These are phyloP conservation scores for Neofusicoccum umdonicola DNA, from an alignment of 2,329 filamentous ascomycete genomes.

Conservation along the genomic window DNA sequence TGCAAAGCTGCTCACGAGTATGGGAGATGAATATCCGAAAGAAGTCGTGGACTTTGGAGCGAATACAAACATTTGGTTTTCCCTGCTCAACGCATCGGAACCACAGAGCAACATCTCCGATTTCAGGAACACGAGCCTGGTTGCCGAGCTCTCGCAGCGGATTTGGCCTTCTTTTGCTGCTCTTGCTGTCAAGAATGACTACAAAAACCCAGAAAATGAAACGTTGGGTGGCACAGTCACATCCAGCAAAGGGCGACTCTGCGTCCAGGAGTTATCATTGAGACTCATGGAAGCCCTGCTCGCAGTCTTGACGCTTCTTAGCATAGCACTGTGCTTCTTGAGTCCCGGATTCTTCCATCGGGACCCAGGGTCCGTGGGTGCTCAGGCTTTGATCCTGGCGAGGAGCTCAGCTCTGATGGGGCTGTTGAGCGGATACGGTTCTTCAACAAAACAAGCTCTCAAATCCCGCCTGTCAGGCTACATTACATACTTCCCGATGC, in stretches of 20 bases:
- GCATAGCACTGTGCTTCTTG: background rate
- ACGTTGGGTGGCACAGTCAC: background rate
- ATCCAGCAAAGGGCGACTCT: background rate
- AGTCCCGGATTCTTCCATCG: background rate
- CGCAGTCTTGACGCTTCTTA: background rate
- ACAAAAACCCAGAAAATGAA: background rate
- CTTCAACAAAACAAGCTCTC: background rate
- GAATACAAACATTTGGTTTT: background rate
- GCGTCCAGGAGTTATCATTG: background rate
- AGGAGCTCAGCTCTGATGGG: background rate
- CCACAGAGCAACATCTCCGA: background rate
- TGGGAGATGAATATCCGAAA: background rate
- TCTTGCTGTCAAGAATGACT: background rate
- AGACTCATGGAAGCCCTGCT: background rate
- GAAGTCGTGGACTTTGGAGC: background rate
- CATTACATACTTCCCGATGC: too few relatives aligned
- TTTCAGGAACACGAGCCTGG: background rate
- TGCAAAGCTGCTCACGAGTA: background rate
- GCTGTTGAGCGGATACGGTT: background rate
- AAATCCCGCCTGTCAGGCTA: too few relatives aligned
- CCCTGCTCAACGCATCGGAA: background rate
- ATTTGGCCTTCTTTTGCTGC: background rate
- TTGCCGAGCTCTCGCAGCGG: background rate
- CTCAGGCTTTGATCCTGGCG: background rate
- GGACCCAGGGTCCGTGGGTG: background rate